A percentile compares a stretch with the other conserved stretches of the same genome.
Evolutionary conservation across 1,139 yeast genomes (phyloP).

Genomic region (Taphrina populina): DNA sequence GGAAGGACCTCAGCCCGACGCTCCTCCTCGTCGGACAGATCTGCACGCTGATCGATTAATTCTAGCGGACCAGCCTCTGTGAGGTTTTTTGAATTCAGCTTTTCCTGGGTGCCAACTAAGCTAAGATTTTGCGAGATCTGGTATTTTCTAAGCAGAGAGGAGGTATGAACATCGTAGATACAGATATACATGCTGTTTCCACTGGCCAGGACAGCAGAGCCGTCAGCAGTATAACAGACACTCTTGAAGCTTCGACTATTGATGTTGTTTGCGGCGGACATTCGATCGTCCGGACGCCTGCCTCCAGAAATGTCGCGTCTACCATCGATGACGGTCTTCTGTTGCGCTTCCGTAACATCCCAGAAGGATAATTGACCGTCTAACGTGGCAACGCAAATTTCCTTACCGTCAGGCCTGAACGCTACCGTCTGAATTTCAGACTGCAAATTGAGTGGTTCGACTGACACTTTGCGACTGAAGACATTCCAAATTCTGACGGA

Average conservation of each 20-base stretch:
- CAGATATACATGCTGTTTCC: conserved; percentile 92
- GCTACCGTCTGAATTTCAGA: conserved; percentile 83
- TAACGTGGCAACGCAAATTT: conserved; percentile 80
- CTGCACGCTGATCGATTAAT: conserved; percentile 79
- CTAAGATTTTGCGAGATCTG: conserved; percentile 86
- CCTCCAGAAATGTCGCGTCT: conserved; percentile 86
- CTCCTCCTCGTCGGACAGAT: conserved; percentile 80
- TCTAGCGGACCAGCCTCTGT: conserved; percentile 88
- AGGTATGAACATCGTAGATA: conserved; percentile 82
- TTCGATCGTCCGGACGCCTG: conserved; percentile 76
- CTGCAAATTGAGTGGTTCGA: conserved; percentile 83
- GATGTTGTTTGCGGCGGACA: conserved; percentile 73
- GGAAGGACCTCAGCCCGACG: conserved; percentile 75
- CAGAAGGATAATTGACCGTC: conserved; percentile 85
- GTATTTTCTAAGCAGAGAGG: conserved; percentile 77
- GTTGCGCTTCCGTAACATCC: conserved; percentile 79
- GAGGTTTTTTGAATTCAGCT: conserved; percentile 74
- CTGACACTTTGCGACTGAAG: conserved; percentile 72
- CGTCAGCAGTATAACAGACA: conserved; percentile 84
- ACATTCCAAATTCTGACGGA: conserved; percentile 91
- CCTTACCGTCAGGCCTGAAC: conserved; percentile 89
- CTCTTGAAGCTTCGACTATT: conserved; percentile 82
- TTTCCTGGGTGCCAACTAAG: conserved; percentile 80
- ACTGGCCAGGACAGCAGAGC: conserved; percentile 80
- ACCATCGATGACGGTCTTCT: conserved; percentile 80